Evolutionary conservation across 805 yeast species (phyloP).

Genomic region (Starmerella bombi): DNA sequence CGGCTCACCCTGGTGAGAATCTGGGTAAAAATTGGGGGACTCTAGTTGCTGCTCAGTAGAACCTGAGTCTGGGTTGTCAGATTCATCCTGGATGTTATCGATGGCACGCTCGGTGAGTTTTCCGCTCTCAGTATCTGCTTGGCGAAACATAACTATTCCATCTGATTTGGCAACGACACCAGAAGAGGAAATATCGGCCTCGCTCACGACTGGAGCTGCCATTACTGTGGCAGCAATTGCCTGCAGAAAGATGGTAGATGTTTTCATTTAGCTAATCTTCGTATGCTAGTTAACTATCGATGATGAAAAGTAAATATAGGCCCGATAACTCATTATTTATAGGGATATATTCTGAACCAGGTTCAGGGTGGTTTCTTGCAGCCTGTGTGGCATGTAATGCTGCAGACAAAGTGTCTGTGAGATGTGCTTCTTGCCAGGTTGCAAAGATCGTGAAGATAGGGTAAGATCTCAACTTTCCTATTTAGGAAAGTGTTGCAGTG

Average conservation of each 20-base stretch:
- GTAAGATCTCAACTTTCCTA: no score
- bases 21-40: conserved; percentile 1
- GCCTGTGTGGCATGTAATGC: no score
- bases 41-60: neutral
- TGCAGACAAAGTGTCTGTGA: no score
- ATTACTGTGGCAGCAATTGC: conserved; percentile 16
- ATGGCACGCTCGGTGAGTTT: conserved; percentile 3
- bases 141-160: conserved; percentile 14
- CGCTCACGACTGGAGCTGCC: conserved; percentile 15
- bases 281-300: neutral
- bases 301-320: no score
- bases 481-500: no score
- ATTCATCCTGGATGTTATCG: neutral
- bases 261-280: conserved; percentile 4
- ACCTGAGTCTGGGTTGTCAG: conserved; percentile 6
- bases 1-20: neutral
- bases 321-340: no score
- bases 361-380: no score
- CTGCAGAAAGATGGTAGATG: conserved; percentile 9
- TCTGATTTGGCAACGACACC: conserved; percentile 11
- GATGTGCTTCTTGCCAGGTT: no score
- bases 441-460: no score
- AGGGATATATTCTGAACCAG: no score
- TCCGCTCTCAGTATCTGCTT: conserved; percentile 1
- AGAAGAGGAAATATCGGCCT: neutral